phyloP scores from a whole-genome alignment of 305 asterid genomes.

The Fraxinus greggii region DNA sequence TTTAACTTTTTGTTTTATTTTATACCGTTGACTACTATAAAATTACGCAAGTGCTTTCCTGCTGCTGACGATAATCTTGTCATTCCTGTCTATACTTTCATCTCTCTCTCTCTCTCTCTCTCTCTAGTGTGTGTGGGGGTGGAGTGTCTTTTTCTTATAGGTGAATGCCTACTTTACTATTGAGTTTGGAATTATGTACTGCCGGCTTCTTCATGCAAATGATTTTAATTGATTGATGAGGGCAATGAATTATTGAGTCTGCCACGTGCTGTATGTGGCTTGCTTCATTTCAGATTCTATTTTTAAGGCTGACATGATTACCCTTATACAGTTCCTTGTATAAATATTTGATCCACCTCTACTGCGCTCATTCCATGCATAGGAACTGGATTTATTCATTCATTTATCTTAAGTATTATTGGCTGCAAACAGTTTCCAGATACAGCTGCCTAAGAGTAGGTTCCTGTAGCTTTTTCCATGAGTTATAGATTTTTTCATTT shows the following conservation, averaged over 20 bases:
- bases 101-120: background rate
- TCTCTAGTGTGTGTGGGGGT: background rate
- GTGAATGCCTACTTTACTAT: background rate
- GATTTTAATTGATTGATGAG: background rate
- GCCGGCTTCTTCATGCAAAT: background rate
- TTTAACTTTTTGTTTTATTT: slow-evolving; percentile 8
- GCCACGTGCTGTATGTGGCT: background rate
- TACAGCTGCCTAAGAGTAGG: background rate
- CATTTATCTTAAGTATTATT: background rate
- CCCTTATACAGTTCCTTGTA: background rate
- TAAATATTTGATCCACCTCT: background rate
- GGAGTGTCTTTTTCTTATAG: background rate
- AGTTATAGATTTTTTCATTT: background rate
- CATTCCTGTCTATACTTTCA: background rate
- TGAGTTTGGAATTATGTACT: background rate
- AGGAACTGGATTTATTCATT: background rate
- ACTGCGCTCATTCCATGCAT: background rate
- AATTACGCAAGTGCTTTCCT: background rate
- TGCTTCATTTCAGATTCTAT: background rate
- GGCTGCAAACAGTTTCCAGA: background rate
- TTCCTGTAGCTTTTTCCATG: background rate
- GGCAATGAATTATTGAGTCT: background rate
- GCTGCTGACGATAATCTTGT: background rate
- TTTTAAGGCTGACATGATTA: background rate
- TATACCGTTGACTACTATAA: background rate